A percentile compares a stretch with the other conserved stretches of the same genome.
Conservation (phyloP, 2,329 filamentous ascomycete genomes). For the Bipolaris sorokiniana region DNA sequence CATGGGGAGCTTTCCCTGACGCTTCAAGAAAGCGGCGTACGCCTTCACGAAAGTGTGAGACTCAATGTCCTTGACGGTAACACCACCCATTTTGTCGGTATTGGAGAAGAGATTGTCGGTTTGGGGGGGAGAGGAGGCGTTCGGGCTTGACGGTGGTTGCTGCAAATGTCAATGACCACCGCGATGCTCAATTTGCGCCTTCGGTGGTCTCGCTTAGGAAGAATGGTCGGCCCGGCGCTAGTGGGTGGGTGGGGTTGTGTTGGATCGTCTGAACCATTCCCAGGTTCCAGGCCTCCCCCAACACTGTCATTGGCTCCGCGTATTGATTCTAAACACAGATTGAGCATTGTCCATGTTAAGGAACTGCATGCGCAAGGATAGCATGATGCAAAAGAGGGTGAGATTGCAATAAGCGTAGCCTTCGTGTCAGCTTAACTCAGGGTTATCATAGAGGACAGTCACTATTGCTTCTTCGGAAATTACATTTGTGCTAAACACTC, state of each 20-base stretch:
- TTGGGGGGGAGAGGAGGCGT: constrained; percentile 14
- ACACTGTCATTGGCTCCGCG: background rate
- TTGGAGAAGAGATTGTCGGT: constrained; percentile 31
- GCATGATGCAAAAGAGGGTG: no score
- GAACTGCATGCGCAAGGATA: no score
- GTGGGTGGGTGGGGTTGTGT: background rate
- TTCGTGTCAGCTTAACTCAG: no score
- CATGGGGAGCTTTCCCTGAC: constrained; percentile 89
- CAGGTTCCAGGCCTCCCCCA: background rate
- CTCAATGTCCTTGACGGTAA: constrained; percentile 85
- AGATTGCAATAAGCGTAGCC: no score
- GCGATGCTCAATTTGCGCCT: constrained; percentile 10
- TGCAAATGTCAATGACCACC: constrained; percentile 12
- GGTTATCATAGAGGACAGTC: no score
- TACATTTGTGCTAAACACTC: no score
- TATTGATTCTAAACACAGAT: background rate
- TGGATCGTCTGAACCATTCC: background rate
- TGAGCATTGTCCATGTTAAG: no score
- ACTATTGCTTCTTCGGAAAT: no score
- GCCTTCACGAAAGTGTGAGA: constrained; percentile 88
- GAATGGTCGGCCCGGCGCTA: constrained; percentile 27
- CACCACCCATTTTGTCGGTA: constrained; percentile 79
- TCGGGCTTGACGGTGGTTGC: constrained; percentile 34
- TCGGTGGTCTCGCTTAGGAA: constrained; percentile 33
- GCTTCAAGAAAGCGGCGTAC: constrained; percentile 90